Base-by-base conservation (phyloP, 1,139 yeast genomes). In the Debaryomyces udenii region DNA sequence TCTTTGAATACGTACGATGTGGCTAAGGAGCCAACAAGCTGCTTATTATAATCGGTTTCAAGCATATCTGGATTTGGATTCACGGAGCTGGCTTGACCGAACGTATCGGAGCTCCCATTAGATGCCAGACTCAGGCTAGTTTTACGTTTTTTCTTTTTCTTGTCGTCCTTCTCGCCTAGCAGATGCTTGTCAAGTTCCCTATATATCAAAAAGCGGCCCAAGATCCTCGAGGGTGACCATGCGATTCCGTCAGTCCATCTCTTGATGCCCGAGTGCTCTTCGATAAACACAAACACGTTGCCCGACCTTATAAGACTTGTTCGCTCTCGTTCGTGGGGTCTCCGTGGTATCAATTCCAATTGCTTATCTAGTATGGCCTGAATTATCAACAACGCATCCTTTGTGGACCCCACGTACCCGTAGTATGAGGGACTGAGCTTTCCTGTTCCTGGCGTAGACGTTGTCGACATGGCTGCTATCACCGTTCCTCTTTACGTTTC, bases 191-290 rank as follows among this genome's bases (percentile, higher is more conserved):
- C 90, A 40, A 87, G 66, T 59, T 87, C 94, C 31, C 96, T 76
- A 61, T 90, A 90, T 7, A 90, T 84, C 31, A 90, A 68, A 52
- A 90, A 90, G 43, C 94, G 72, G 3, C 96, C 96, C 31, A 88
- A 70, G 23, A 90, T 88, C 39, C 97, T 69, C 2, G 94, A 84
- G 0, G 97, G 96, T 1, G 91, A 82, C 97, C 97, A 90, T 9
- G 91, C 76, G 15, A 87, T 80, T 11, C 97, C 96, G 57, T 90
- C 97, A 0, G 97, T 90, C 97, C 97, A 90, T 41, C 97, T 70
- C 59, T 86, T 86, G 47, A 90, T 89, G 1, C 94, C 93, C 0
- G 93, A 82, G 15, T 77, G 73, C 49, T 86, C 89, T 60, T 90
- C 96, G 39, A 86, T 79, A 56, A 89, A 90, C 3, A 90, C 89